Percentiles rank a stretch among this genome's conserved stretches.
These are phyloP conservation scores for Starmerella apicola DNA, from an alignment of 805 yeast genomes.

Conservation along the genomic window DNA sequence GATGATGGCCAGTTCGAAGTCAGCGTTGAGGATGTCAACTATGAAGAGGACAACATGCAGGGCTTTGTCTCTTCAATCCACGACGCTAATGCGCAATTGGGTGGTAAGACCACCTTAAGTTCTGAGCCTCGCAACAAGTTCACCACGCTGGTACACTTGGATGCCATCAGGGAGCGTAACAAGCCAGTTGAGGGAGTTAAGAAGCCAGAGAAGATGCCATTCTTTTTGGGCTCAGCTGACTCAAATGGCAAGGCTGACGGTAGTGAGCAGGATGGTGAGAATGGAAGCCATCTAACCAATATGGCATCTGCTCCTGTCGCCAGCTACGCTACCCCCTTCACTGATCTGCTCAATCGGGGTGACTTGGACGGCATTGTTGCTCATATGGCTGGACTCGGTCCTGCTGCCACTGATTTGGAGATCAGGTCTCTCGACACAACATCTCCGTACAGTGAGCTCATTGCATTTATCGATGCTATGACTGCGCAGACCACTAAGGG, in stretches of 20 bases:
- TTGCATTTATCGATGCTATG: slow-evolving; percentile 55
- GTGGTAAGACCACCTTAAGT: slow-evolving; percentile 55
- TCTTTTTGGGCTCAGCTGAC: slow-evolving; percentile 45
- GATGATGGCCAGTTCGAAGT: neutral
- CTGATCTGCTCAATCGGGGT: slow-evolving; percentile 12
- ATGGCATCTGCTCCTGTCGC: slow-evolving; percentile 3
- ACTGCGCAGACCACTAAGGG: slow-evolving; percentile 44
- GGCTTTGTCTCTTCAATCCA: slow-evolving; percentile 29
- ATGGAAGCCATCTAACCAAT: slow-evolving; percentile 3
- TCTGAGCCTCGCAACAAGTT: slow-evolving; percentile 66
- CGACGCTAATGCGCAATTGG: slow-evolving; percentile 19
- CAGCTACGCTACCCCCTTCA: slow-evolving; percentile 18
- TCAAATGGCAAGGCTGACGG: slow-evolving; percentile 16
- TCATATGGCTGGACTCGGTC: slow-evolving; percentile 49
- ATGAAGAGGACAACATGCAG: slow-evolving; percentile 25
- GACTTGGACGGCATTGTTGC: slow-evolving; percentile 41
- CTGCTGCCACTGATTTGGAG: slow-evolving; percentile 73
- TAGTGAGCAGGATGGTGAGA: slow-evolving; percentile 1
- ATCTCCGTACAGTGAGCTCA: slow-evolving; percentile 57
- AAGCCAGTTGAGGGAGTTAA: slow-evolving; percentile 84
- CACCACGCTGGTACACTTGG: slow-evolving; percentile 67
- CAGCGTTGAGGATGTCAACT: slow-evolving; percentile 27
- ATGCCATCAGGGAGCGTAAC: slow-evolving; percentile 71
- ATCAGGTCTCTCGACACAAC: slow-evolving; percentile 57
- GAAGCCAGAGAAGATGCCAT: slow-evolving; percentile 68